Conservation (phyloP, 1,284 basidiomycete species). For the Austroboletus niveus region DNA sequence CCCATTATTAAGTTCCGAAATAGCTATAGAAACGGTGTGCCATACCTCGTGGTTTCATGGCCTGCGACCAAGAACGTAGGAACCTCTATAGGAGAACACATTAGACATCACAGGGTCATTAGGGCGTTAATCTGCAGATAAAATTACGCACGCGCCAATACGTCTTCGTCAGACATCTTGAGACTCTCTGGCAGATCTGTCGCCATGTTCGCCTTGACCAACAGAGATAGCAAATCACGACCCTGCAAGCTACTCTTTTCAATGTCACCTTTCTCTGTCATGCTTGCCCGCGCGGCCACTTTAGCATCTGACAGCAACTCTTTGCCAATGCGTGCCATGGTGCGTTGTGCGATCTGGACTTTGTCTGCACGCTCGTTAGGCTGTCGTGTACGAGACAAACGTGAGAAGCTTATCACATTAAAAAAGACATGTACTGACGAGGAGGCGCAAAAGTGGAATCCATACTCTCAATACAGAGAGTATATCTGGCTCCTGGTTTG, state of each 20-base stretch:
- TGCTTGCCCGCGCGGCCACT: slow-evolving; percentile 31
- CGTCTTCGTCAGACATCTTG: slow-evolving; percentile 68
- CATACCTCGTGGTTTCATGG: slow-evolving; percentile 74
- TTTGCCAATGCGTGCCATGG: slow-evolving; percentile 40
- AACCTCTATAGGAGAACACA: too few relatives aligned
- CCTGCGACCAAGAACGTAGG: slow-evolving; percentile 54
- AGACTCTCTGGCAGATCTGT: slow-evolving; percentile 55
- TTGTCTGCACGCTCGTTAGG: slow-evolving; percentile 13
- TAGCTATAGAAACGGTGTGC: not conserved
- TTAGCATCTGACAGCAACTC: slow-evolving; percentile 48
- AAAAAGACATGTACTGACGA: slow-evolving; percentile 35
- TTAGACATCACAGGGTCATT: not conserved
- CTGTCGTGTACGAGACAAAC: slow-evolving; percentile 6
- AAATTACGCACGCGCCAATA: slow-evolving; percentile 62
- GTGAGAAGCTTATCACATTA: slow-evolving; percentile 48
- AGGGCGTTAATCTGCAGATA: not conserved
- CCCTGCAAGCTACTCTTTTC: slow-evolving; percentile 34
- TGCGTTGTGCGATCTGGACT: slow-evolving; percentile 17
- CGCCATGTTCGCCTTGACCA: slow-evolving; percentile 67
- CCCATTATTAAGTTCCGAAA: not conserved
- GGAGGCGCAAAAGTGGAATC: slow-evolving; percentile 40
- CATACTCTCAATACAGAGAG: not conserved
- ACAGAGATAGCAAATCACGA: slow-evolving; percentile 52
- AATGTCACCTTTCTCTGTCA: slow-evolving; percentile 16
- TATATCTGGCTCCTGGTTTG: too few relatives aligned